Base-by-base conservation (phyloP, 331 rosid species). In the Malus hybrid region DNA sequence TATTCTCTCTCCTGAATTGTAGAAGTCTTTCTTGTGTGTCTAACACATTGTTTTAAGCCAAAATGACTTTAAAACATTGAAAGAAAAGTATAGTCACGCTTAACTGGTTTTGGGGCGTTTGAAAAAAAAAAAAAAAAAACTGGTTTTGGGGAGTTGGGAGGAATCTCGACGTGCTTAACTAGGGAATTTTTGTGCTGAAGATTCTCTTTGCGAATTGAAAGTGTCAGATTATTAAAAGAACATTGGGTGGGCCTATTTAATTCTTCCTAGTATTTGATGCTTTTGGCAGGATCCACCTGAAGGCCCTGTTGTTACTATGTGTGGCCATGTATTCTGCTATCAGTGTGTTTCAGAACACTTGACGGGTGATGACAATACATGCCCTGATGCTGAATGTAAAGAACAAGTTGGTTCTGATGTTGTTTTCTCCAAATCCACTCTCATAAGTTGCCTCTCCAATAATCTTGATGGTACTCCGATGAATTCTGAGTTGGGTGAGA, bases 301-400 rank as follows among this genome's bases (percentile, higher is more conserved):
- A 68, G 85, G 85, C 74, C 89, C 98, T 69, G 96, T 92, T 83
- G 84, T 92, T 76, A 90, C 98, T 0, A 84, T 89, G 93, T 95
- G 99, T 73, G 87, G 97, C 74, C 99, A 95, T 86, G 96, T 92
- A 78, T 92, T 90, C 89, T 95, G 99, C 86, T 88, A 86, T 81
- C 93, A 92, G 75, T 95, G 99, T 74, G 90, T 95, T 39, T 89
- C 96, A 22, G 99, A 95, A 54, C 75, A 70, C 80, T 69, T 92
- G 93, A 88, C 93, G 0, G 90, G 93, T 22, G 96, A 90, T 76
- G 96, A 95, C 50, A 90, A 83, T 80, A 85, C 39, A 69, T 95
- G 99, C 80, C 98, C 98, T 20, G 97, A 87, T 57, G 62, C 24
- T 65, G 87, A 70, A 76, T 95, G 99, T 77, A 92, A 89, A 78